Base-by-base conservation (phyloP, 768 basidiomycete species). In the Mycena leptocephala region DNA sequence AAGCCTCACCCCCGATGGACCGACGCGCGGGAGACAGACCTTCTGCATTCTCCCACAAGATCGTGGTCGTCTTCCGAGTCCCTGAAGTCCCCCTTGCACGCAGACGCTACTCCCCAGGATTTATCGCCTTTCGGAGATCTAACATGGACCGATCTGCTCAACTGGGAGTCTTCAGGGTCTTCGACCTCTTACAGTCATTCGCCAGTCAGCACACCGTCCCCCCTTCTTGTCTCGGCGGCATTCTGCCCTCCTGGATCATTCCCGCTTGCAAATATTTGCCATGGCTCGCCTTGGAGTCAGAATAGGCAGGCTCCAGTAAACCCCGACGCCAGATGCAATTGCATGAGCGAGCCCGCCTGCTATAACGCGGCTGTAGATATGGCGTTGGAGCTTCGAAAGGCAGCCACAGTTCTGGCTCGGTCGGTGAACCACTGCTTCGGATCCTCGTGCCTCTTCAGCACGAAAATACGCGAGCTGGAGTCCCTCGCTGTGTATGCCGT, bases 1-100 rank as follows among this genome's bases (percentile, higher is more conserved):
- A 94, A 93, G 78, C 93, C 93, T 11, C 91, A 93, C 80, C 93
- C 93, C 24, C 90, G 92, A 35, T 94, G 92, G 93, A 43, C 63
- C 37, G 78, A 89, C 67, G 73, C 85, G 5, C 41, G 24, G 64
- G 77, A 81, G 37, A 78, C 79, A 71, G 77, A 82, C 66, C 82
- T 80, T 77, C 81, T 84, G 83, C 69, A 79, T 62, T 41, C 82
- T 30, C 79, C 74, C 18, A 33, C 43, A 37, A 53, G 24, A 51
- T 41, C 56, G 55, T 32, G 56, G n/a, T 46, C 35, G 46, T 66
- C 70, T 78, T 41, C n/a, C n/a, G n/a, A n/a, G n/a, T n/a, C 68
- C 7, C 79, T 68, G 80, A 78, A 58, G 30, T 70, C 56, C 1
- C 56, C 56, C 62, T 7, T 26, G 11, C 24, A 65, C 30, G 13